Evolutionary conservation across 768 basidiomycete genomes (phyloP).

Genomic region (Termitomyces sp.): DNA sequence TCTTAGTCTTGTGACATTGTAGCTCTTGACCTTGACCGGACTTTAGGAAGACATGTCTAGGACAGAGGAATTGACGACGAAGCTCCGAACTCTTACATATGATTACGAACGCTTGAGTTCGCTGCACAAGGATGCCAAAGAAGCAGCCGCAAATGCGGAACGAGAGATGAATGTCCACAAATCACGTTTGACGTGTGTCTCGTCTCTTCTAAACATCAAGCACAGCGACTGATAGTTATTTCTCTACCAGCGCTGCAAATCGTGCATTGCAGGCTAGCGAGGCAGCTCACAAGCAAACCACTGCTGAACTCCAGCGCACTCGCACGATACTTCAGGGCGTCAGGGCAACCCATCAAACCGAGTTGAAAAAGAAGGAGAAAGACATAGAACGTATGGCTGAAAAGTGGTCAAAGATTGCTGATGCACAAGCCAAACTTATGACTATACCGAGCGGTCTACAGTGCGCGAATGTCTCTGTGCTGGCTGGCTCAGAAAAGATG

Average conservation of each 20-base stretch:
- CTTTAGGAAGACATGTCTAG: conserved; percentile 67
- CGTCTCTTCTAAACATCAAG: neutral
- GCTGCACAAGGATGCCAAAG: conserved; percentile 59
- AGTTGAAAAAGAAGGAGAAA: conserved; percentile 80
- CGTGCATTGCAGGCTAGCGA: conserved; percentile 61
- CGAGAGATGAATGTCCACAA: conserved; percentile 76
- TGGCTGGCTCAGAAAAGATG: conserved; percentile 42
- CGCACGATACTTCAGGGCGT: conserved; percentile 65
- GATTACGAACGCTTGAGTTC: conserved; percentile 74
- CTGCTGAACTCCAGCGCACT: conserved; percentile 69
- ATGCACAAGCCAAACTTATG: conserved; percentile 61
- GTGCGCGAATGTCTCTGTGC: conserved; percentile 49
- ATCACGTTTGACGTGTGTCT: conserved; percentile 65
- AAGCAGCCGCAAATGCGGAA: conserved; percentile 70
- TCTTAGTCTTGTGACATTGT: neutral
- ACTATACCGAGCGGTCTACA: conserved; percentile 49
- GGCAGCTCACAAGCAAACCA: conserved; percentile 67
- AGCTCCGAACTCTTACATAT: conserved; percentile 73
- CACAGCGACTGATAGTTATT: neutral
- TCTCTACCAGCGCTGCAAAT: conserved; percentile 41
- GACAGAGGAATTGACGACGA: conserved; percentile 75
- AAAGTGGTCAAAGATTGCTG: conserved; percentile 70
- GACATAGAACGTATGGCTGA: conserved; percentile 75
- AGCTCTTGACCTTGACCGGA: conserved; percentile 2
- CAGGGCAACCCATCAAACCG: conserved; percentile 64